Percentiles rank a stretch among this genome's conserved stretches.
phyloP scores from a whole-genome alignment of 2,329 filamentous ascomycete species.

The Exophiala lecanii-corni region DNA sequence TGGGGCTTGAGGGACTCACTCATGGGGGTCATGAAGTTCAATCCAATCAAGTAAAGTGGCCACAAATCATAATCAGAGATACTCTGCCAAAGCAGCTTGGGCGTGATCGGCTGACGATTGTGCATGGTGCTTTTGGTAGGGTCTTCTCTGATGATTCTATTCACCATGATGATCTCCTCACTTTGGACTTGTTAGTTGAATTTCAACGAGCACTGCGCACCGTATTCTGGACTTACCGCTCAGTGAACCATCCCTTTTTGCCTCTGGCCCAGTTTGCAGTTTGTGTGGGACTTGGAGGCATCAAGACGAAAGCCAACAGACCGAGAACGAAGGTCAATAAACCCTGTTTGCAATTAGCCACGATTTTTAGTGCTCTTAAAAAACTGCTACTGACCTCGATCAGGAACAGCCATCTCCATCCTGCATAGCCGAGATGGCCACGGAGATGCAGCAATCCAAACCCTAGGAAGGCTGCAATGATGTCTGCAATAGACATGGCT shows the following conservation, averaged over 20 bases:
- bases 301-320: slow-evolving; percentile 38
- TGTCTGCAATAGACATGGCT: slow-evolving; percentile 29
- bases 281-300: slow-evolving; percentile 35
- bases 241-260: slow-evolving; percentile 58
- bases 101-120: slow-evolving; percentile 32
- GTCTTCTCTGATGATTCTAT: slow-evolving; percentile 49
- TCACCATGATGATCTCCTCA: slow-evolving; percentile 60
- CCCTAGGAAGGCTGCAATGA: slow-evolving; percentile 34
- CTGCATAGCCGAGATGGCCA: slow-evolving; percentile 36
- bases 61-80: slow-evolving; percentile 35
- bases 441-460: slow-evolving; percentile 38
- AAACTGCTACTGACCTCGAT: slow-evolving; percentile 4
- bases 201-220: neutral
- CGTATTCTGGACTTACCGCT: slow-evolving; percentile 40
- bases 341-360: slow-evolving; percentile 29
- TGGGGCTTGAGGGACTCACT: slow-evolving; percentile 5
- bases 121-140: slow-evolving; percentile 34
- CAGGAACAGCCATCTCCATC: slow-evolving; percentile 36
- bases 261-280: slow-evolving; percentile 52
- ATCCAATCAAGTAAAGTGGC: slow-evolving; percentile 34
- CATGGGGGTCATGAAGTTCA: slow-evolving; percentile 16
- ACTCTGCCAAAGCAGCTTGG: slow-evolving; percentile 29
- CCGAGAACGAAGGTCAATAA: slow-evolving; percentile 41
- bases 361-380: neutral
- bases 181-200: slow-evolving; percentile 24